Evolutionary conservation across 306 rosid genomes (phyloP).

Genomic region (Abrus pulchellus): DNA sequence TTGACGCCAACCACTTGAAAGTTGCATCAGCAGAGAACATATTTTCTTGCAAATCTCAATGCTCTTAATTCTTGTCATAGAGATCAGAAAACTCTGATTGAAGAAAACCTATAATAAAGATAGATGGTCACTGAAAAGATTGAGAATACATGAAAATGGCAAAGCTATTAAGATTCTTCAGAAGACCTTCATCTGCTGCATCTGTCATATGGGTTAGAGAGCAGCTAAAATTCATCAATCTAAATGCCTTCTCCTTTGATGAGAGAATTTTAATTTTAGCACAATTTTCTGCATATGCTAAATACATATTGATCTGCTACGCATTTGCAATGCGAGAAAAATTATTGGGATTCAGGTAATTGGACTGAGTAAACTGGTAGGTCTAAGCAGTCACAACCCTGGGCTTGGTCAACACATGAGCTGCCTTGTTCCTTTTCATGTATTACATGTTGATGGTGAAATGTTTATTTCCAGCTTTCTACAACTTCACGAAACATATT

Average conservation of each 20-base stretch:
- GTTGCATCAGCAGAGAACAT: constrained; percentile 53
- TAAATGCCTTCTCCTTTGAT: background rate
- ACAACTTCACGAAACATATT: background rate
- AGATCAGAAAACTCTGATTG: constrained; percentile 44
- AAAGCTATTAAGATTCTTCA: constrained; percentile 23
- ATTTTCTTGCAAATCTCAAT: constrained; percentile 47
- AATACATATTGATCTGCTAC: constrained; percentile 10
- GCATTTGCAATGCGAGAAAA: constrained; percentile 4
- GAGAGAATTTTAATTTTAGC: constrained; percentile 10
- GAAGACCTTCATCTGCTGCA: constrained; percentile 31
- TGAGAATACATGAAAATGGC: constrained; percentile 25
- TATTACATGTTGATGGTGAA: background rate
- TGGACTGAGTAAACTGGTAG: constrained; percentile 7
- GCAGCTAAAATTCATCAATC: constrained; percentile 21
- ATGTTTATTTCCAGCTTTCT: too few relatives aligned
- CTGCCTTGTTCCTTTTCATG: constrained; percentile 7
- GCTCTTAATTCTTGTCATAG: constrained; percentile 49
- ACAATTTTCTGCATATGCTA: background rate
- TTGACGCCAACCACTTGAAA: constrained; percentile 66
- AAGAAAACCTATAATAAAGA: constrained; percentile 54
- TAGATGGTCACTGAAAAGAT: constrained; percentile 23
- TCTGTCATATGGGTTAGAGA: constrained; percentile 24
- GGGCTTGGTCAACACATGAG: constrained; percentile 24
- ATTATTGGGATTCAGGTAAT: background rate
- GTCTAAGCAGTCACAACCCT: background rate